Base-by-base conservation (phyloP, 306 rosid species). In the Dryas octopetala region DNA sequence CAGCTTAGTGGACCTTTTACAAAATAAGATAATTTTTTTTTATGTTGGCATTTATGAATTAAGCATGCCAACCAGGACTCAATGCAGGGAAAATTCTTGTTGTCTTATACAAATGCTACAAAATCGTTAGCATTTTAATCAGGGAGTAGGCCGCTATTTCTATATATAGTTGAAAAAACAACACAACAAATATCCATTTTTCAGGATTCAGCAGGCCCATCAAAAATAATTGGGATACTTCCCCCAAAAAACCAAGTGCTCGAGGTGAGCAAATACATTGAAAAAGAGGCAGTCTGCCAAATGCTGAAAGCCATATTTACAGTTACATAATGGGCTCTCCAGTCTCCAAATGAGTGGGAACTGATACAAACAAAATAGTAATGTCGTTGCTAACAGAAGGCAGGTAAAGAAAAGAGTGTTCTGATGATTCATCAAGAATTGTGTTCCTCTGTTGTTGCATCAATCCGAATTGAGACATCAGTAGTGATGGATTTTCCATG, bases 391-490 rank as follows among this genome's bases (percentile, higher is more conserved):
- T 71, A 19, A 57, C n/a, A 16, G 38, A n/a, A 52, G 46, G 7
- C 8, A 44, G 14, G 14, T 16, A 49, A n/a, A 38, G 45, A 50
- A 74, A 40, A 5, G 4, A 7, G 62, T n/a, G n/a, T 17, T 54
- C 9, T 40, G 23, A 52, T 52, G 23, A 52, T 52, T 41, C n/a
- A 75, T 19, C 26, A 65, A 52, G 44, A 43, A 43, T 4, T 19
- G 15, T 13, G 44, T 59, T 45, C 53, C 44, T 44, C 15, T 43
- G 14, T 71, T 43, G 14, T 71, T 4, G 66, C 16, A 57, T 44
- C 66, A 44, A 59, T 12, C 19, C 65, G 85, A 74, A 59, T 4
- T 38, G 84, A 55, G 64, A 38, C 62, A 66, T 80, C 77, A 46
- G 15, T 49, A 44, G 28, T 49, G 15, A 40, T 58, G 62, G 38